Evolutionary conservation across 2,329 filamentous ascomycete species (phyloP), one percentile per base, ranked within the genome.

Genomic region (Botrytis hyacinthi): DNA sequence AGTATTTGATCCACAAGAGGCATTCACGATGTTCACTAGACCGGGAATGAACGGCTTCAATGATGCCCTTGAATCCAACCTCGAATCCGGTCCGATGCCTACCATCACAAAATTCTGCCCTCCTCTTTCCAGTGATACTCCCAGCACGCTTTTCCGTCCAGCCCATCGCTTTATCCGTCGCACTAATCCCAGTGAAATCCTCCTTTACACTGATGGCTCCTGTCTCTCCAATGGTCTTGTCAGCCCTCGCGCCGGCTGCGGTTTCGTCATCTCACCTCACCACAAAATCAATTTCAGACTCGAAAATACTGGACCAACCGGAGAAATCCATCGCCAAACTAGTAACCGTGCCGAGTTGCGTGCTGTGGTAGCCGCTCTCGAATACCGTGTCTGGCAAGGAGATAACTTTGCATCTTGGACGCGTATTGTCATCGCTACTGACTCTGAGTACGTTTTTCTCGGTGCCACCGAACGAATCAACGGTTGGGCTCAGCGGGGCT

Each of bases 331-430:
- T 4, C 69, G 75, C 5, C 84, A 85, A 75, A 87, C 82, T n/a
- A 88, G 83, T 80, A 86, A 87, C 75, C 82, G 87, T 6, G 88
- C 87, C 8, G 86, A 89, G 77, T 82, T 89, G 9, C 87, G 87
- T 12, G 87, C 86, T 9, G 85, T 85, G 16, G 84, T 88, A 62
- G 85, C 83, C 4, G 87, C 84, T 14, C 82, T 88, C 40, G 79
- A 82, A 44, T 84, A 82, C 75, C 29, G 68, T 1, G 6, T 1
- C 14, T 14, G 59, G 51, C 22, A 62, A 42, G 3, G 60, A 12
- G 18, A 42, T n/a, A 48, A 9, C 44, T 12, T 29, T 26, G 80
- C 82, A 3, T 4, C 77, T 74, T 87, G 85, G 86, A 69, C 7
- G 79, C 78, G 73, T 2, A 12, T 89, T 1, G 83, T 88, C 61